Conservation (phyloP, 2,329 filamentous ascomycete genomes). For the Monilinia polystroma region DNA sequence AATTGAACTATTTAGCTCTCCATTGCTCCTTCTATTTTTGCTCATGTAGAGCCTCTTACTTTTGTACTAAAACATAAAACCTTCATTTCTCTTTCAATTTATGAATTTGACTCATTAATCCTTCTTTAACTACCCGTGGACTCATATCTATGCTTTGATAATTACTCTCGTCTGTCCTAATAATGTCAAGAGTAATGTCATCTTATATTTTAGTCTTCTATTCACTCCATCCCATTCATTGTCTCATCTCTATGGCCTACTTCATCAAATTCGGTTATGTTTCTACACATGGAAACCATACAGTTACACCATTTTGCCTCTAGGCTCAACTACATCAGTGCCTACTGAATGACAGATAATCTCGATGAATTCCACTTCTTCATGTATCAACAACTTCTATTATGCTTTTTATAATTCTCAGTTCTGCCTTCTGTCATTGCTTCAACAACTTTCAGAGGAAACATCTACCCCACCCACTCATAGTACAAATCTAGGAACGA, state of each 20-base stretch:
- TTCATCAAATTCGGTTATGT: background rate
- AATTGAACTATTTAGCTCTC: background rate
- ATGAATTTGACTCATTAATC: background rate
- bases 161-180: background rate
- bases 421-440: background rate
- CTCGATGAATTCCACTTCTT: background rate
- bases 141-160: background rate
- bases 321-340: background rate
- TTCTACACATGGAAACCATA: background rate
- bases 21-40: background rate
- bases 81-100: background rate
- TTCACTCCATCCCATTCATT: slow-evolving; percentile 10
- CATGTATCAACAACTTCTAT: background rate
- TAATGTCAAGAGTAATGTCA: background rate
- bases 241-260: background rate
- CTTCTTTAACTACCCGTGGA: no score
- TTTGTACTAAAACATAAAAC: background rate
- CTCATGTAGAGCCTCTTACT: background rate
- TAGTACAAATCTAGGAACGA: background rate
- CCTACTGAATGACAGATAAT: background rate
- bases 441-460: background rate
- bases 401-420: background rate
- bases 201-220: background rate
- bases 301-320: background rate
- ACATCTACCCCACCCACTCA: background rate